These are phyloP conservation scores for Panicum miliaceum DNA, from an alignment of 176 grass and related monocot genomes.

Conservation along the genomic window DNA sequence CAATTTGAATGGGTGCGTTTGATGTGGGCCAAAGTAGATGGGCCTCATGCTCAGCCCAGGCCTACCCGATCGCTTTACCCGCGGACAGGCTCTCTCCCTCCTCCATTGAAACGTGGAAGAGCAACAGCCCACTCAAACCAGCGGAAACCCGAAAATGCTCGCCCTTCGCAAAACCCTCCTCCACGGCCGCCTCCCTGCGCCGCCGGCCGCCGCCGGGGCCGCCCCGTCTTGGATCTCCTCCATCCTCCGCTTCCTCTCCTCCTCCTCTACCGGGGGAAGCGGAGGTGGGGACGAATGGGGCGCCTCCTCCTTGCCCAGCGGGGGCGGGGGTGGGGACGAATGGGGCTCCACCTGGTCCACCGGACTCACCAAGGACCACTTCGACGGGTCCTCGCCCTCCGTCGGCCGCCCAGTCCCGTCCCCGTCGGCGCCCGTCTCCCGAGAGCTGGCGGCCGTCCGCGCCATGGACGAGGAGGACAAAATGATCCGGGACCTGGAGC, in stretches of 20 bases:
- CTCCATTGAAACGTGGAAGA: constrained; percentile 42
- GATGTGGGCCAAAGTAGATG: not conserved
- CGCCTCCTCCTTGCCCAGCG: constrained; percentile 23
- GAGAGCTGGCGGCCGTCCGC: constrained; percentile 45
- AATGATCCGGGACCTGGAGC: constrained; percentile 47
- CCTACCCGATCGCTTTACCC: not conserved
- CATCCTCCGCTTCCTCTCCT: constrained; percentile 44
- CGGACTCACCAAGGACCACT: constrained; percentile 89
- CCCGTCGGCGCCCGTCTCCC: constrained; percentile 33
- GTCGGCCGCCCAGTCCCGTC: constrained; percentile 32
- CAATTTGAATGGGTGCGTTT: not conserved
- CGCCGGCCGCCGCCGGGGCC: constrained; percentile 37
- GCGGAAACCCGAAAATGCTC: constrained; percentile 51
- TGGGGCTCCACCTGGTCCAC: constrained; percentile 91
- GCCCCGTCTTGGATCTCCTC: constrained; percentile 44
- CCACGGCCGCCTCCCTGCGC: constrained; percentile 53
- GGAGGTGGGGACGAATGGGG: constrained; percentile 64
- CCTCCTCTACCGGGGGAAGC: constrained; percentile 13
- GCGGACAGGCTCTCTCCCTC: not conserved
- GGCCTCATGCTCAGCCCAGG: constrained; percentile 33
- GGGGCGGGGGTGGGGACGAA: constrained; percentile 42
- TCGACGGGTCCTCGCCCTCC: constrained; percentile 64
- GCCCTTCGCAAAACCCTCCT: constrained; percentile 71
- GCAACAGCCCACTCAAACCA: constrained; percentile 41
- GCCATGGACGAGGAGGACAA: constrained; percentile 70